Percentiles rank a stretch among this genome's conserved stretches.
These are phyloP conservation scores for Geotrichum reessii DNA, from an alignment of 1,139 yeast species.

Conservation along the genomic window DNA sequence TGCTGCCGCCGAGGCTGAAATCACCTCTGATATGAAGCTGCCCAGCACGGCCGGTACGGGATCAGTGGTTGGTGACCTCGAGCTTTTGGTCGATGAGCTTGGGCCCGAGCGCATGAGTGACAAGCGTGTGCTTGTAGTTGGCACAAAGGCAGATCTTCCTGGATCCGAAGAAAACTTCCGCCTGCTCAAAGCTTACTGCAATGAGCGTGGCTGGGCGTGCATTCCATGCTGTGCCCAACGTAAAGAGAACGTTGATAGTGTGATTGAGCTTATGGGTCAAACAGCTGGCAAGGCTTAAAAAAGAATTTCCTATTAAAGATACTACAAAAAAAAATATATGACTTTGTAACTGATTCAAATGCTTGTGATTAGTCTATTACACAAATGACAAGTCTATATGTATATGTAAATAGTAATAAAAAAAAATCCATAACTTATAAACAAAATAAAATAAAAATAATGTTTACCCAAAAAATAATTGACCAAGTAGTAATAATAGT, in stretches of 20 bases:
- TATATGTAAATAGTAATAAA: not conserved
- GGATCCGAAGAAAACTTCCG: constrained; percentile 45
- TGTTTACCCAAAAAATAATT: not conserved
- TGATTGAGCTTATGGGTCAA: constrained; percentile 62
- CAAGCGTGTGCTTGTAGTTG: constrained; percentile 69
- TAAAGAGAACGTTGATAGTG: constrained; percentile 63
- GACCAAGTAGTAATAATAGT: not conserved
- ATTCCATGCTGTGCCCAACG: constrained; percentile 81
- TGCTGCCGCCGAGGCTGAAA: not conserved
- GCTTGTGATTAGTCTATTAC: not conserved
- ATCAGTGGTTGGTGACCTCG: constrained; percentile 46
- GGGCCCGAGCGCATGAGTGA: constrained; percentile 54
- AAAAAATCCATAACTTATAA: not conserved
- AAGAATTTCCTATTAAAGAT: not conserved
- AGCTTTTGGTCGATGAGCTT: constrained; percentile 59
- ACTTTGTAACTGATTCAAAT: not conserved
- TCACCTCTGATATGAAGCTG: not conserved
- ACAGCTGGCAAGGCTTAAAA: not conserved
- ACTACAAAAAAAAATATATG: not conserved
- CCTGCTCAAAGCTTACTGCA: constrained; percentile 40
- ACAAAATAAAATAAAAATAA: not conserved
- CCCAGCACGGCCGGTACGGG: not conserved
- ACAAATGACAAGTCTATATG: not conserved
- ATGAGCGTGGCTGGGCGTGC: constrained; percentile 51
- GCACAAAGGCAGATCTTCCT: constrained; percentile 83